Percentiles rank a stretch among this genome's conserved stretches.
Evolutionary conservation across 805 yeast genomes (phyloP).

Genomic region (Pichia manshurica): DNA sequence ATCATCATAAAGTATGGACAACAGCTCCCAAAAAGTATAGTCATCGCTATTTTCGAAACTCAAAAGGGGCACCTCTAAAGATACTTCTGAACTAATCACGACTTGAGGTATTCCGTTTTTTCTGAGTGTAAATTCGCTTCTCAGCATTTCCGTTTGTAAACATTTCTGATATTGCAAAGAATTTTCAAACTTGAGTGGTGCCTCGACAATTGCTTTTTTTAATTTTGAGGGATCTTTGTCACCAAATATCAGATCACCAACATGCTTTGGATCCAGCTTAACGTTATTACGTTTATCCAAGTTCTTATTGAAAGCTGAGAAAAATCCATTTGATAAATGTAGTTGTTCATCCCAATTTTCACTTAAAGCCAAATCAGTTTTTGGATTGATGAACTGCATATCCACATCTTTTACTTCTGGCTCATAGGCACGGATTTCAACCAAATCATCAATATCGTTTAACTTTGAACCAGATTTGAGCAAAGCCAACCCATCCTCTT

Average conservation of each 20-base stretch:
- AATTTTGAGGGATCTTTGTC: constrained; percentile 14
- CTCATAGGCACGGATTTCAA: constrained; percentile 64
- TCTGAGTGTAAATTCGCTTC: constrained; percentile 10
- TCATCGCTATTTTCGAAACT: constrained; percentile 14
- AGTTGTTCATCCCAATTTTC: constrained; percentile 63
- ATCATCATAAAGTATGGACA: constrained; percentile 58
- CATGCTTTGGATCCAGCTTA: constrained; percentile 17
- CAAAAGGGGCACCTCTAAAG: constrained; percentile 28
- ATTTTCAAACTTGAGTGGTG: constrained; percentile 8
- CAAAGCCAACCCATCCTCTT: constrained; percentile 2
- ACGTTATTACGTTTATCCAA: constrained; percentile 14
- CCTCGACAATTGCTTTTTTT: constrained; percentile 10
- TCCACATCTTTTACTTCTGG: constrained; percentile 51
- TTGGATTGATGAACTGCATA: constrained; percentile 36
- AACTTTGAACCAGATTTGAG: not conserved
- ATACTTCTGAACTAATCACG: constrained; percentile 23
- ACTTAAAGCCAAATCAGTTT: constrained; percentile 43
- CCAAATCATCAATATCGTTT: constrained; percentile 32
- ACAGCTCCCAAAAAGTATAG: constrained; percentile 44
- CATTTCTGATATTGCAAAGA: constrained; percentile 9
- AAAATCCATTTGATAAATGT: constrained; percentile 42
- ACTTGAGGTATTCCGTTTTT: constrained; percentile 35
- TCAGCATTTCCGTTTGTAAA: constrained; percentile 15
- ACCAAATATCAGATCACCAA: constrained; percentile 20
- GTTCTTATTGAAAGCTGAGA: constrained; percentile 33